Percentiles rank a stretch among this genome's conserved stretches.
Conservation (phyloP, 805 yeast species). For the Wickerhamiella qilinensis region DNA sequence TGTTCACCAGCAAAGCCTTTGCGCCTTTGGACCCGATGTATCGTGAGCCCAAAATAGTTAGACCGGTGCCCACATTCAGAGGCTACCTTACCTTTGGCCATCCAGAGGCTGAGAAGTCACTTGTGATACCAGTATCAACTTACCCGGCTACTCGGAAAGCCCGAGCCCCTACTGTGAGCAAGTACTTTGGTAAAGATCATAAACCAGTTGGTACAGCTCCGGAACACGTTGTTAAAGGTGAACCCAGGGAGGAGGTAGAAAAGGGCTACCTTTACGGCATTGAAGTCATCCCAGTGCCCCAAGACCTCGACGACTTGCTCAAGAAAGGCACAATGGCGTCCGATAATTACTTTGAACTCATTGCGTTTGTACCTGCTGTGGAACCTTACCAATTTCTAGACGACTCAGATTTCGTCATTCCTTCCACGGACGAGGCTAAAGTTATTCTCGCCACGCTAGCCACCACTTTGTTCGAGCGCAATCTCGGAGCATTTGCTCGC, state of each 20-base stretch:
- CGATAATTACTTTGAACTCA: constrained; percentile 4
- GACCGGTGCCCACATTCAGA: constrained; percentile 31
- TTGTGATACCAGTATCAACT: constrained; percentile 12
- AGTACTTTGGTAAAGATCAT: background rate
- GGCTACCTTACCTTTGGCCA: constrained; percentile 37
- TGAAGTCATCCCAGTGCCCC: constrained; percentile 5
- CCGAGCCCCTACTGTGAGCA: constrained; percentile 5
- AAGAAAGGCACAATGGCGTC: background rate
- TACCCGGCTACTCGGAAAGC: constrained; percentile 12
- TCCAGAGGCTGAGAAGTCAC: constrained; percentile 16
- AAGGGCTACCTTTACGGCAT: constrained; percentile 8
- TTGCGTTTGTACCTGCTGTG: constrained; percentile 3
- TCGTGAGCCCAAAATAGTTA: constrained; percentile 22
- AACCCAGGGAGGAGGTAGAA: background rate
- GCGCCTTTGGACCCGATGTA: constrained; percentile 5
- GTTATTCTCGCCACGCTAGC: constrained; percentile 6
- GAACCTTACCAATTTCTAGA: constrained; percentile 3
- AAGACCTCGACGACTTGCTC: background rate
- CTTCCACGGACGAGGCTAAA: constrained; percentile 1
- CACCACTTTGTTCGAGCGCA: constrained; percentile 3
- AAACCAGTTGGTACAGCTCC: background rate
- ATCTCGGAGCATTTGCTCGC: constrained; percentile 12
- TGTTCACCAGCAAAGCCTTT: constrained; percentile 1
- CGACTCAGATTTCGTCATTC: constrained; percentile 1
- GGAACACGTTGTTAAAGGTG: background rate